A percentile compares a stretch with the other conserved stretches of the same genome.
Conservation (phyloP, 139 green algal species). For the Dunaliella primolecta region DNA sequence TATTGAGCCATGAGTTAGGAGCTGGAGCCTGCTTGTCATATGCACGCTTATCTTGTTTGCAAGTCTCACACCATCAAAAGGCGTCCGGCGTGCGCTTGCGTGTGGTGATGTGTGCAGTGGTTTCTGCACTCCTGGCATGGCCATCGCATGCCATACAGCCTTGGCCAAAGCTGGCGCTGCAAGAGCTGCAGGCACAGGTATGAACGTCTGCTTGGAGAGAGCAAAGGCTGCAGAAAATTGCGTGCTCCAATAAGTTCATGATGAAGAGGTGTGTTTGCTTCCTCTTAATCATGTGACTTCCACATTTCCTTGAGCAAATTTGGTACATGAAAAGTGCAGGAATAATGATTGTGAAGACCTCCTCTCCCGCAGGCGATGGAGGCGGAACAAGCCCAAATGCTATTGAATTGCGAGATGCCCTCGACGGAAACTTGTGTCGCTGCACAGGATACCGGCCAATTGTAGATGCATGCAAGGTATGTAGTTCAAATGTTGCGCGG, state of each 20-base stretch:
- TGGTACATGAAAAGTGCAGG: too few relatives aligned
- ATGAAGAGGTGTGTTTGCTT: too few relatives aligned
- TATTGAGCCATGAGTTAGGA: neutral
- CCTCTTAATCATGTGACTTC: too few relatives aligned
- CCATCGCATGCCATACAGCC: conserved; percentile 44
- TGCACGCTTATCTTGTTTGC: too few relatives aligned
- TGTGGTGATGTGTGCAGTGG: conserved; percentile 46
- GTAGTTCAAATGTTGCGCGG: too few relatives aligned
- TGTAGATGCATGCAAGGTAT: conserved; percentile 52
- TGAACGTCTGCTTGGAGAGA: too few relatives aligned
- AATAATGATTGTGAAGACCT: too few relatives aligned
- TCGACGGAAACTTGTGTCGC: conserved; percentile 81
- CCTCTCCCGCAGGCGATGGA: conserved; percentile 13
- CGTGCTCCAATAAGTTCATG: too few relatives aligned
- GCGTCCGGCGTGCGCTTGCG: too few relatives aligned
- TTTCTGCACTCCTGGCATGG: conserved; percentile 78
- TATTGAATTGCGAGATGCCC: conserved; percentile 32
- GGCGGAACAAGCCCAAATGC: neutral
- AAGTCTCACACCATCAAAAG: too few relatives aligned
- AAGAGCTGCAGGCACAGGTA: neutral
- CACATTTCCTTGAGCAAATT: too few relatives aligned
- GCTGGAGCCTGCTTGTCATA: neutral
- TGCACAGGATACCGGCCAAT: conserved; percentile 81
- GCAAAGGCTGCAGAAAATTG: too few relatives aligned
- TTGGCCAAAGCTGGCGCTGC: conserved; percentile 18